Conservation (phyloP, 73 alveolate genomes). For the Tetrahymena thermophila region DNA sequence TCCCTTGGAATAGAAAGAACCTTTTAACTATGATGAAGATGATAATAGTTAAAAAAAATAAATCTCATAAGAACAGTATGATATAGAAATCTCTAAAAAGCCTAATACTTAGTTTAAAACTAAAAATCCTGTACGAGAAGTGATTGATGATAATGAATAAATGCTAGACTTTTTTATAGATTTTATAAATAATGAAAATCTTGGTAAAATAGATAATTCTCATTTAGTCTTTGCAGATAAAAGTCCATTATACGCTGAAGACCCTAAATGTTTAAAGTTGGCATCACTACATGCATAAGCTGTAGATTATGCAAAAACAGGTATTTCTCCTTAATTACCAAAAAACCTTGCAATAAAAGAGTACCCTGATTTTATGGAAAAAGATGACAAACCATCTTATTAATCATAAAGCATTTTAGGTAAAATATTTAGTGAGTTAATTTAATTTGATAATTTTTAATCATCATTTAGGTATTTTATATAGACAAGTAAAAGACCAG, state of each 20-base stretch:
- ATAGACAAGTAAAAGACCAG: background rate
- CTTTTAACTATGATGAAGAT: conserved; percentile 53
- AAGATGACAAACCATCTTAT: conserved; percentile 49
- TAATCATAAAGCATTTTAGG: conserved; percentile 68
- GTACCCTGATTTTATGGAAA: conserved; percentile 91
- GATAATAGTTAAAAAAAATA: conserved; percentile 5
- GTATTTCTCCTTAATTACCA: conserved; percentile 51
- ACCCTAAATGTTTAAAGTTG: conserved; percentile 58
- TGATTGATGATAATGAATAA: conserved; percentile 41
- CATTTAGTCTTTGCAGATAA: conserved; percentile 79
- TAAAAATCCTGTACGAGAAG: conserved; percentile 18
- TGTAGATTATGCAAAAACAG: conserved; percentile 83
- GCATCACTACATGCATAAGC: conserved; percentile 74
- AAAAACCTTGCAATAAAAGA: conserved; percentile 30
- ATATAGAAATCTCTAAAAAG: background rate
- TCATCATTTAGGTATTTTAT: background rate
- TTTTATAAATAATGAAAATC: conserved; percentile 64
- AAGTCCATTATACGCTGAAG: conserved; percentile 51
- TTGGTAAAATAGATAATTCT: conserved; percentile 74
- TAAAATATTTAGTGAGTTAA: conserved; percentile 45
- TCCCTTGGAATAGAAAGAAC: conserved; percentile 31
- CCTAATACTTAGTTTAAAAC: conserved; percentile 4
- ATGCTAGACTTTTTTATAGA: conserved; percentile 61
- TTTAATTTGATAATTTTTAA: conserved; percentile 18
- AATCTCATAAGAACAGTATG: conserved; percentile 5